phyloP scores from a whole-genome alignment of 257 asterid species.

The Hygrophila difformis region DNA sequence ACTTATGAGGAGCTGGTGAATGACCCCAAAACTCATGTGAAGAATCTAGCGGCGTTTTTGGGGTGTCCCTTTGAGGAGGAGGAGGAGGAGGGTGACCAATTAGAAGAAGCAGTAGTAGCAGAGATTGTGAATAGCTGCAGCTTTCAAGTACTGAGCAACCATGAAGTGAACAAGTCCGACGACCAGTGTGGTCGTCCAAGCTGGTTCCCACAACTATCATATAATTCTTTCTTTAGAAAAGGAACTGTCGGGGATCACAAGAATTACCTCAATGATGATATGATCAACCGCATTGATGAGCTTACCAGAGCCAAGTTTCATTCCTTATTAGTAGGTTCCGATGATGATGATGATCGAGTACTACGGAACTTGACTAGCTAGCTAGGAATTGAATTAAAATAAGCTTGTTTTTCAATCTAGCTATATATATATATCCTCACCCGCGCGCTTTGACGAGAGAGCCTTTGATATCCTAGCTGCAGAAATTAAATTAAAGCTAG shows the following conservation, averaged over 20 bases:
- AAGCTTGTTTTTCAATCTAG: too few relatives aligned
- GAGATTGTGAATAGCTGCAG: slow-evolving; percentile 27
- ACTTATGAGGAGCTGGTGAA: slow-evolving; percentile 33
- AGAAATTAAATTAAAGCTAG: too few relatives aligned
- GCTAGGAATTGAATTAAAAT: too few relatives aligned
- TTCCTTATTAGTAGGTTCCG: too few relatives aligned
- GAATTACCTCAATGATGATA: slow-evolving; percentile 17
- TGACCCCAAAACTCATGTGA: slow-evolving; percentile 25
- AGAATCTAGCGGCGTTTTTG: slow-evolving; percentile 28
- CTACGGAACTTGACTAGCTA: too few relatives aligned
- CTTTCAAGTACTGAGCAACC: slow-evolving; percentile 22
- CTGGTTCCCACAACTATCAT: slow-evolving; percentile 25
- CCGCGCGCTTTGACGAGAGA: too few relatives aligned
- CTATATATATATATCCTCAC: too few relatives aligned
- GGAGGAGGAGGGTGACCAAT: slow-evolving; percentile 15
- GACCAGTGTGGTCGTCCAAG: slow-evolving; percentile 19
- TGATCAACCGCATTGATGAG: slow-evolving; percentile 22
- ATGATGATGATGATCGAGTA: too few relatives aligned
- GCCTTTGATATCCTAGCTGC: too few relatives aligned
- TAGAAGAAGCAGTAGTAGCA: too few relatives aligned
- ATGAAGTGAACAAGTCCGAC: slow-evolving; percentile 30
- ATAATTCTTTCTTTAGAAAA: slow-evolving; percentile 30
- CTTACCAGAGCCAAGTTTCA: slow-evolving; percentile 26
- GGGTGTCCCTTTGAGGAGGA: slow-evolving; percentile 30
- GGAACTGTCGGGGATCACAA: slow-evolving; percentile 29